Evolutionary conservation across 371 early-diverging fungal genomes (phyloP).

Genomic region (Mortierella sp.): DNA sequence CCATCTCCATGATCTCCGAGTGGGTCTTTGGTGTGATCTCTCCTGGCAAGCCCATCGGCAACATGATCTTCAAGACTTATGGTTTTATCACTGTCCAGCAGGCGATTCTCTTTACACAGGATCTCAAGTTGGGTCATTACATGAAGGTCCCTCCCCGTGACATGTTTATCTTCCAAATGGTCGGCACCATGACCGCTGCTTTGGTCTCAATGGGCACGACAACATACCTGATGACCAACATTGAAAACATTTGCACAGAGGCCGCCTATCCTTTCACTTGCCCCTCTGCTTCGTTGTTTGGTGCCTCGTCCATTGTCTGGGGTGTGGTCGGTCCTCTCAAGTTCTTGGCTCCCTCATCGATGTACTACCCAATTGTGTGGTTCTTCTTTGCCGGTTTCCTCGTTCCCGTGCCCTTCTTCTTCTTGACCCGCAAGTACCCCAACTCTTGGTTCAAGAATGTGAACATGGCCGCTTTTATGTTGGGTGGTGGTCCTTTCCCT

Average conservation of each 20-base stretch:
- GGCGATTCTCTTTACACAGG: slow-evolving; percentile 59
- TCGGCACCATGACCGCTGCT: slow-evolving; percentile 63
- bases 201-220: slow-evolving; percentile 59
- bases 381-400: slow-evolving; percentile 69
- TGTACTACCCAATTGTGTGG: slow-evolving; percentile 69
- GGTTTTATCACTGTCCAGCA: slow-evolving; percentile 68
- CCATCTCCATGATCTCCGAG: slow-evolving; percentile 79
- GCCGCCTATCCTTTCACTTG: slow-evolving; percentile 52
- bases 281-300: slow-evolving; percentile 52
- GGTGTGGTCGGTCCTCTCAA: slow-evolving; percentile 79
- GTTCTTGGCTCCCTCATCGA: slow-evolving; percentile 71
- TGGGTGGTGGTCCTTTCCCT: slow-evolving; percentile 60
- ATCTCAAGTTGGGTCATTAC: slow-evolving; percentile 74
- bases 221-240: slow-evolving; percentile 38
- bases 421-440: slow-evolving; percentile 56
- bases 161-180: slow-evolving; percentile 72
- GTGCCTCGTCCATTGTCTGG: slow-evolving; percentile 64
- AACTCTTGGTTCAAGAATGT: slow-evolving; percentile 57
- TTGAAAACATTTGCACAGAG: slow-evolving; percentile 40
- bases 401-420: slow-evolving; percentile 64
- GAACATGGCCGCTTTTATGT: slow-evolving; percentile 59
- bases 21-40: slow-evolving; percentile 69
- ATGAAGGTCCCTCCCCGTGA: slow-evolving; percentile 75
- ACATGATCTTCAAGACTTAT: slow-evolving; percentile 61
- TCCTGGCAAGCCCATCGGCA: slow-evolving; percentile 64